phyloP scores from a whole-genome alignment of 192 early-diverging fungal genomes.

The Umbelopsis isabellina region DNA sequence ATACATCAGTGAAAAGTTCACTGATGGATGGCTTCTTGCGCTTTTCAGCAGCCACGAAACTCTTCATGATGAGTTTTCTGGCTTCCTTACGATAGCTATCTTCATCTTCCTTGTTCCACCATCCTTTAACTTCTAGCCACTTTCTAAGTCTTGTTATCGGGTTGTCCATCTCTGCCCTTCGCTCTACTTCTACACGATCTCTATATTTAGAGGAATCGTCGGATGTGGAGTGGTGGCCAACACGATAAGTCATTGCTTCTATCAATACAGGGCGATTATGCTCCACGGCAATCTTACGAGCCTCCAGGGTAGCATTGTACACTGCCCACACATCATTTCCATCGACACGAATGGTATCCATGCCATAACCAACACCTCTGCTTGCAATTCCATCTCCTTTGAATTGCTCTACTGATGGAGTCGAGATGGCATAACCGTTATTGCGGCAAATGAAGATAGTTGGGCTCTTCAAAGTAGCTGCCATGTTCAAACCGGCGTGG shows the following conservation, averaged over 20 bases:
- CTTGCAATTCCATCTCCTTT: slow-evolving; percentile 96
- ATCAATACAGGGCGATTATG: slow-evolving; percentile 89
- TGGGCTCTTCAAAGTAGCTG: slow-evolving; percentile 87
- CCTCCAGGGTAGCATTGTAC: slow-evolving; percentile 89
- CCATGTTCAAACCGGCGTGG: slow-evolving; percentile 97
- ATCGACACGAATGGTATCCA: slow-evolving; percentile 95
- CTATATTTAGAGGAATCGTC: slow-evolving; percentile 98
- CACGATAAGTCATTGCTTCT: slow-evolving; percentile 97
- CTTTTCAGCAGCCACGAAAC: slow-evolving; percentile 86
- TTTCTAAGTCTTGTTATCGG: slow-evolving; percentile 89
- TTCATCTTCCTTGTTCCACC: slow-evolving; percentile 80
- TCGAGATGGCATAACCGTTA: slow-evolving; percentile 99
- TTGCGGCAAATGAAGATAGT: slow-evolving; percentile 98
- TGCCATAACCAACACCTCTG: slow-evolving; percentile 95
- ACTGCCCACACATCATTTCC: slow-evolving; percentile 99
- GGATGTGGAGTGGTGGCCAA: slow-evolving; percentile 96
- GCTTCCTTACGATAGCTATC: slow-evolving; percentile 65
- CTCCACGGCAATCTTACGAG: slow-evolving; percentile 80
- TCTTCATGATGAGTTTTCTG: slow-evolving; percentile 74
- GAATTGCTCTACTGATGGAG: slow-evolving; percentile 94
- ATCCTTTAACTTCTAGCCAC: slow-evolving; percentile 83
- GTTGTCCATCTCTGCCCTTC: slow-evolving; percentile 85
- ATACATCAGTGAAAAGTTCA: slow-evolving; percentile 93
- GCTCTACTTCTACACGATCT: slow-evolving; percentile 88
- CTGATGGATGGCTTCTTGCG: slow-evolving; percentile 84